Percentiles rank a stretch among this genome's conserved stretches.
These are phyloP conservation scores for Hagleromyces aurorensis DNA, from an alignment of 805 yeast genomes.

Conservation along the genomic window DNA sequence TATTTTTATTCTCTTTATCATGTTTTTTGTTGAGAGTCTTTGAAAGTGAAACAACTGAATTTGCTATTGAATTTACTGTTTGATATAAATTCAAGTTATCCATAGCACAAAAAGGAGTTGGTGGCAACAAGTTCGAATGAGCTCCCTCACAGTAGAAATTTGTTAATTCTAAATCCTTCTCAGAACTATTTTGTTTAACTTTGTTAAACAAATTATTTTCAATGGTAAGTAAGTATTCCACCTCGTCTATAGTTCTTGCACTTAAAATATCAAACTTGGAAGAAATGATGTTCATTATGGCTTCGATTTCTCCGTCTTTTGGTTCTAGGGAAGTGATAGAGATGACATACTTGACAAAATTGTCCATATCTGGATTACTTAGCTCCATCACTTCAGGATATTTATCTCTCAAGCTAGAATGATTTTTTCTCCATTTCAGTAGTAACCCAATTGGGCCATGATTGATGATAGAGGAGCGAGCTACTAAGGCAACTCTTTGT, in stretches of 20 bases:
- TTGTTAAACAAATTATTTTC: conserved; percentile 35
- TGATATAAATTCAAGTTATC: conserved; percentile 31
- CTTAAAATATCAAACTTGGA: conserved; percentile 54
- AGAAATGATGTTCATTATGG: conserved; percentile 8
- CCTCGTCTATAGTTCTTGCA: conserved; percentile 64
- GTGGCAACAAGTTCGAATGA: neutral
- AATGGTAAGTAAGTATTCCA: conserved; percentile 45
- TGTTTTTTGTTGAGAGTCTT: conserved; percentile 19
- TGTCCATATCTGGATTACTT: conserved; percentile 29
- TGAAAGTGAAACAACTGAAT: conserved; percentile 30
- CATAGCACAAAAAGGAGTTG: conserved; percentile 28
- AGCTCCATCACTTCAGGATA: conserved; percentile 1
- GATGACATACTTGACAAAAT: conserved; percentile 31
- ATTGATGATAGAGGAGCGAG: conserved; percentile 1
- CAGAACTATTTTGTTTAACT: conserved; percentile 9
- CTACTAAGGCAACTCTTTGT: neutral
- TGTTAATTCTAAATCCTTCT: neutral
- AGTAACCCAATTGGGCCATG: conserved; percentile 24
- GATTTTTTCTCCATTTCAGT: conserved; percentile 28
- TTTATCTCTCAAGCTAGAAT: conserved; percentile 7
- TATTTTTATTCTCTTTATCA: conserved; percentile 4
- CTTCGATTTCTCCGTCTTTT: conserved; percentile 10
- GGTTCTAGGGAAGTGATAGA: conserved; percentile 29
- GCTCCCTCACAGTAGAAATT: neutral
- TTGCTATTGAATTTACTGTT: conserved; percentile 30